Evolutionary conservation across 352 stramenopile species (phyloP), one percentile per base, ranked within the genome.

Genomic region (Globisporangium emineosum): DNA sequence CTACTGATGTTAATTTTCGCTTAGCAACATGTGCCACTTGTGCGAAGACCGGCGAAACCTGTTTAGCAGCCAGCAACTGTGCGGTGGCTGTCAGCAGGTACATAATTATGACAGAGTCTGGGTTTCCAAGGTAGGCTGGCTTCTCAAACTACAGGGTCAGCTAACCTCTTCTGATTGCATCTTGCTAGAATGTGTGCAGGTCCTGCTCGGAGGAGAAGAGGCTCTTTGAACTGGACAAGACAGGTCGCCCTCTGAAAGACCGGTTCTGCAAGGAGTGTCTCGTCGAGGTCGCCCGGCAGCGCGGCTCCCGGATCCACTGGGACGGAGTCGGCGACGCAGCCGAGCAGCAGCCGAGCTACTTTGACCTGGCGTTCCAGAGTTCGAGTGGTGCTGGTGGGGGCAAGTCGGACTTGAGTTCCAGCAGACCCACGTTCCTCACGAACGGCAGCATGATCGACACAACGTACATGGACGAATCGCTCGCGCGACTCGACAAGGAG

Each of bases 181-280:
- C 33, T 32, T 23, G 19, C 23, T 72, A 85, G 64, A 80, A 75
- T 17, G 77, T 83, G 5, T 86, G 77, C 61, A 78, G 69, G 37
- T 72, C 70, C 37, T 86, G 77, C 57, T 86, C 75, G 40, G 62
- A 77, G n/a, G 80, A 80, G 56, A 68, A 75, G 35, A 78, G 70
- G 54, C 69, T 86, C 45, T 86, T 80, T 54, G 59, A 79, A 58
- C 63, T 83, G 25, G 75, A 83, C 57, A 77, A 72, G 42, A 74
- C 58, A n/a, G 70, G 68, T 0, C 64, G 68, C 8, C 68, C 68
- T 19, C 70, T 77, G 25, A 72, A 68, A 25, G 72, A 81, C 10
- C 75, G 75, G 5, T 86, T 86, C 60, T 86, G 77, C 54, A 79
- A 77, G 43, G 17, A 72, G 37, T 83, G 75, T 19, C 49, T 83